Evolutionary conservation across 306 rosid species (phyloP).

Genomic region (Cucurbita ficifolia): DNA sequence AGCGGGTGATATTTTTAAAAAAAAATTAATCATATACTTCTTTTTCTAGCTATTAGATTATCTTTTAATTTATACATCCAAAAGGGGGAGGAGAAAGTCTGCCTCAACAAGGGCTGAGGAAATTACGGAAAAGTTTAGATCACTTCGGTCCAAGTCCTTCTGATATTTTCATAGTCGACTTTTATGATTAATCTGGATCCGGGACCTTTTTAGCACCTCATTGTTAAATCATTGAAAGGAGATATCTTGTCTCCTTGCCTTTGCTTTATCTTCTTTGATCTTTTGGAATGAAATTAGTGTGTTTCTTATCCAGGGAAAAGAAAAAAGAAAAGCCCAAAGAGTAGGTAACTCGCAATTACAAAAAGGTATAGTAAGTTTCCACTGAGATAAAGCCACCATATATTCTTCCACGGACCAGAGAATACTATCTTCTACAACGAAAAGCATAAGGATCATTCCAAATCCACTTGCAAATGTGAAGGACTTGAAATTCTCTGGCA

Average conservation of each 20-base stretch:
- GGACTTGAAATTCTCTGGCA: background rate
- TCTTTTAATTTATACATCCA: background rate
- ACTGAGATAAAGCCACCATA: background rate
- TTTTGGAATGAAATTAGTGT: background rate
- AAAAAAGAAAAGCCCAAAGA: too few species aligned
- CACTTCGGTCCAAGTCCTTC: too few species aligned
- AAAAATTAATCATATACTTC: too few species aligned
- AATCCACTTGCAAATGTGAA: background rate
- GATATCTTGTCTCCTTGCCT: background rate
- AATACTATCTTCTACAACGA: background rate
- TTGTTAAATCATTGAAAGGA: background rate
- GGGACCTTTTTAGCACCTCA: too few species aligned
- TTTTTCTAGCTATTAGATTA: background rate
- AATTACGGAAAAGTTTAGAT: too few species aligned
- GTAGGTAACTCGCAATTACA: background rate
- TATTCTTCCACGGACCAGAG: background rate
- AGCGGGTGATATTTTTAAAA: background rate
- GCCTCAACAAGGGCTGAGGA: background rate
- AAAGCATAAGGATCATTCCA: background rate
- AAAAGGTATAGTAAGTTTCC: background rate
- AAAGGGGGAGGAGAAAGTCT: background rate
- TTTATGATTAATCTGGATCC: too few species aligned
- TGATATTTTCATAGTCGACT: too few species aligned
- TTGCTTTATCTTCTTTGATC: background rate
- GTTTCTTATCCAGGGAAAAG: background rate